Evolutionary conservation across 169 alveolate genomes (phyloP).

Genomic region (Eimeria maxima): DNA sequence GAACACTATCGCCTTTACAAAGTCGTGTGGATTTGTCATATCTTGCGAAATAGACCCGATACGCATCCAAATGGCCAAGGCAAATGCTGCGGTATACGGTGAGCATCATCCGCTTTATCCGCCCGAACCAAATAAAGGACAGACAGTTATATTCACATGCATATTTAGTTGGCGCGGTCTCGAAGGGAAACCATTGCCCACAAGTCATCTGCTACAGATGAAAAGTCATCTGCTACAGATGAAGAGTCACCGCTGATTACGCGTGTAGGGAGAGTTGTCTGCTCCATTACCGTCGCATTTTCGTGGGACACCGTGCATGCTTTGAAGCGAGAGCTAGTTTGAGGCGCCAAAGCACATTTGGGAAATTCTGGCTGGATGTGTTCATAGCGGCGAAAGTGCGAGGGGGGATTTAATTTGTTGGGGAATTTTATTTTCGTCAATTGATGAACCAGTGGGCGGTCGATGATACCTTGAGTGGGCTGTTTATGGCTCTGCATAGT

Average conservation of each 20-base stretch:
- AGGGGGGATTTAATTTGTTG: background rate
- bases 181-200: too few species aligned
- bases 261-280: background rate
- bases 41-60: slow-evolving; percentile 60
- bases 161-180: too few species aligned
- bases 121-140: background rate
- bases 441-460: background rate
- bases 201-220: too few species aligned
- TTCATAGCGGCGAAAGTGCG: background rate
- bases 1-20: slow-evolving; percentile 72
- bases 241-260: too few species aligned
- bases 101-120: background rate
- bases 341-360: too few species aligned
- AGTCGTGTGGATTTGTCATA: slow-evolving; percentile 70
- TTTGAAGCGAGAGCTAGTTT: too few species aligned
- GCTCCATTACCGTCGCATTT: background rate
- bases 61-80: slow-evolving; percentile 49
- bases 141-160: background rate
- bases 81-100: slow-evolving; percentile 76
- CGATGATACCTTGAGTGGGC: background rate
- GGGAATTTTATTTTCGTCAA: background rate
- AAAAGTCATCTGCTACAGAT: too few species aligned
- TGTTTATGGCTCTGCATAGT: background rate
- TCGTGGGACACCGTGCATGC: too few species aligned
- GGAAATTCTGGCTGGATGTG: background rate